These are phyloP conservation scores for Periconia digitata DNA, from an alignment of 2,329 filamentous ascomycete species.

Conservation along the genomic window DNA sequence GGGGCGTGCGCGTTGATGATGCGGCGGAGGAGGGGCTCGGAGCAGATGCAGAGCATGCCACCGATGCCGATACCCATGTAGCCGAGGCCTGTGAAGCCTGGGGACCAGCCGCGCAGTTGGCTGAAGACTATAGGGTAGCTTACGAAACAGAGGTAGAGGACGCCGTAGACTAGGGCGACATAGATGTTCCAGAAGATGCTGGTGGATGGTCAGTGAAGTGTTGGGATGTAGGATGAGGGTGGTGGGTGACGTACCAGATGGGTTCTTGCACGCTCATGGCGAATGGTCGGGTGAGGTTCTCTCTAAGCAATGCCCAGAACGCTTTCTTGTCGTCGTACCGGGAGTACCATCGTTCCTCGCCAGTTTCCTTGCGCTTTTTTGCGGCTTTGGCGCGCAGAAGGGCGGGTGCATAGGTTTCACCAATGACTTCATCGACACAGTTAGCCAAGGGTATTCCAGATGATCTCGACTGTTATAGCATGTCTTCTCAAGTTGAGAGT, in stretches of 20 bases:
- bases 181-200: slow-evolving; percentile 75
- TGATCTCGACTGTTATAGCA: no score
- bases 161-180: slow-evolving; percentile 77
- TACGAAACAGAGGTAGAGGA: slow-evolving; percentile 87
- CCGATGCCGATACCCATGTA: slow-evolving; percentile 73
- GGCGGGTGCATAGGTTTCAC: slow-evolving; percentile 78
- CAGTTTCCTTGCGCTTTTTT: slow-evolving; percentile 69
- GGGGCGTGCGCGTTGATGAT: slow-evolving; percentile 76
- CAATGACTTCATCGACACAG: slow-evolving; percentile 59
- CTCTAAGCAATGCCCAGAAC: slow-evolving; percentile 67
- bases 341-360: slow-evolving; percentile 72
- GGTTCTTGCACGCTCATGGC: slow-evolving; percentile 78
- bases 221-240: background rate
- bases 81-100: slow-evolving; percentile 72
- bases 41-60: slow-evolving; percentile 49
- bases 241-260: slow-evolving; percentile 63
- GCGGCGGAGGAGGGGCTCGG: slow-evolving; percentile 69
- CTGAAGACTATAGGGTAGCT: slow-evolving; percentile 85
- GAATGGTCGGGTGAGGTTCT: slow-evolving; percentile 78
- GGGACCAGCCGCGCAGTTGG: slow-evolving; percentile 73
- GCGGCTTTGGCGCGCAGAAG: slow-evolving; percentile 72
- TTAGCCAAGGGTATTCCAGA: slow-evolving; percentile 63
- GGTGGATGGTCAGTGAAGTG: background rate
- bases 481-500: slow-evolving; percentile 56
- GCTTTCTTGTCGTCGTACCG: slow-evolving; percentile 76